phyloP scores from a whole-genome alignment of 2,329 filamentous ascomycete genomes.

The Xylaria sp. region DNA sequence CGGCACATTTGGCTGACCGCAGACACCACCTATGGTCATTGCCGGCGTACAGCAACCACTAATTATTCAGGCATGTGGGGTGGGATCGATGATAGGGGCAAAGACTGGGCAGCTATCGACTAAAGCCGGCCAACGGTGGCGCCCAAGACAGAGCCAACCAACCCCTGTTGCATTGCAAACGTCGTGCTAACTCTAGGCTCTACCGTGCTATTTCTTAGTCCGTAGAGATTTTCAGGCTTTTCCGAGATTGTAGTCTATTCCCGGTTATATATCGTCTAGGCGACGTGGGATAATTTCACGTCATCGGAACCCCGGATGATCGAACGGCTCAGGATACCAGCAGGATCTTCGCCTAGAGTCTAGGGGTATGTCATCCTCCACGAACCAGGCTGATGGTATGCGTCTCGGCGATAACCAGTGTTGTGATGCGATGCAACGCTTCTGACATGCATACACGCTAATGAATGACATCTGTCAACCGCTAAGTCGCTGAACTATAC shows the following conservation, averaged over 20 bases:
- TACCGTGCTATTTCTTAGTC: slow-evolving; percentile 3
- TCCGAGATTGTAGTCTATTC: slow-evolving; percentile 23
- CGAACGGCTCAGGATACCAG: not conserved
- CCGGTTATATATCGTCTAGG: not conserved
- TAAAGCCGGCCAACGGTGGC: slow-evolving; percentile 16
- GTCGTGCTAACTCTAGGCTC: not conserved
- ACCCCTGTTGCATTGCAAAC: slow-evolving; percentile 27
- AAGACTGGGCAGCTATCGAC: slow-evolving; percentile 3
- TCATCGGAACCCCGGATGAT: not conserved
- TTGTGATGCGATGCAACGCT: slow-evolving; percentile 19
- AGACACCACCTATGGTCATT: not conserved
- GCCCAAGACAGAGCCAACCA: slow-evolving; percentile 9
- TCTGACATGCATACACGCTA: slow-evolving; percentile 25
- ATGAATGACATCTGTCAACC: slow-evolving; percentile 16
- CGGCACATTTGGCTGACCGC: slow-evolving; percentile 21
- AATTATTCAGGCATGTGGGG: slow-evolving; percentile 19
- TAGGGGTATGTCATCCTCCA: not conserved
- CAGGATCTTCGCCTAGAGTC: not conserved
- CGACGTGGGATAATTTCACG: not conserved
- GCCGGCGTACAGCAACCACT: slow-evolving; percentile 14
- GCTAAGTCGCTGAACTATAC: slow-evolving; percentile 6
- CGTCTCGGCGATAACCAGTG: slow-evolving; percentile 8
- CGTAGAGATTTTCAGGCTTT: slow-evolving; percentile 15
- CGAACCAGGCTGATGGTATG: slow-evolving; percentile 26
- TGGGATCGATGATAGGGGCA: slow-evolving; percentile 2